Evolutionary conservation across 176 grass and related monocot genomes (phyloP), one percentile per base, ranked within the genome.

Genomic region (Triticum turgidum): DNA sequence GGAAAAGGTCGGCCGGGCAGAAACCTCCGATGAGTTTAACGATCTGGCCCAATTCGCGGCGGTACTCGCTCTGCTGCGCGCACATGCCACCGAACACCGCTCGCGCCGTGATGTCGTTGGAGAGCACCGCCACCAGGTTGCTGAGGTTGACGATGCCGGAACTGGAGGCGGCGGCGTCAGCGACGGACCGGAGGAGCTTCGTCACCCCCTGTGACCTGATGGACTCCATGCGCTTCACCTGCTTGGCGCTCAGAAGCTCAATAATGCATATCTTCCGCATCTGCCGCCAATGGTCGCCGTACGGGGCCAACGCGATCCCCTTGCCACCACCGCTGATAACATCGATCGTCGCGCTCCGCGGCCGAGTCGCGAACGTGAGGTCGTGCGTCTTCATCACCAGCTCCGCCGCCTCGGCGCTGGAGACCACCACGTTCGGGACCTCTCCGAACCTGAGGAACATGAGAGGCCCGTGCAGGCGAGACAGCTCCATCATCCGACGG

Each of bases 1-100:
- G 83, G 83, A 78, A 85, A n/a, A 85, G 11, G 74, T 85, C 74
- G 2, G 54, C 62, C 5, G n/a, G 30, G 74, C 22, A 39, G 45
- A 78, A 78, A 4, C 83, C 83, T 5, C 61, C 65, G 9, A 68
- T 3, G 3, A 78, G 62, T 3, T 39, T 7, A 35, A 45, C 49
- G 25, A 78, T 33, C 10, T 41, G 9, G 42, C 54, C 44, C 2
- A 56, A 1, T 13, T 15, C 22, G 6, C 52, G 52, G 52, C 6
- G 18, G 52, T 20, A 58, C 52, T 58, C 52, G 52, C 52, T 18
- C 52, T 58, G 52, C 52, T 58, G 52, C 52, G 52, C 17, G 52
- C 18, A 8, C 52, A 20, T 20, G 52, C 52, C 52, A 7, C 52
- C 52, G 52, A 58, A 58, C 17, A 58, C 52, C 18, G 52, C 52